Conservation (phyloP, 1,284 basidiomycete species). For the Inonotus hispidus region DNA sequence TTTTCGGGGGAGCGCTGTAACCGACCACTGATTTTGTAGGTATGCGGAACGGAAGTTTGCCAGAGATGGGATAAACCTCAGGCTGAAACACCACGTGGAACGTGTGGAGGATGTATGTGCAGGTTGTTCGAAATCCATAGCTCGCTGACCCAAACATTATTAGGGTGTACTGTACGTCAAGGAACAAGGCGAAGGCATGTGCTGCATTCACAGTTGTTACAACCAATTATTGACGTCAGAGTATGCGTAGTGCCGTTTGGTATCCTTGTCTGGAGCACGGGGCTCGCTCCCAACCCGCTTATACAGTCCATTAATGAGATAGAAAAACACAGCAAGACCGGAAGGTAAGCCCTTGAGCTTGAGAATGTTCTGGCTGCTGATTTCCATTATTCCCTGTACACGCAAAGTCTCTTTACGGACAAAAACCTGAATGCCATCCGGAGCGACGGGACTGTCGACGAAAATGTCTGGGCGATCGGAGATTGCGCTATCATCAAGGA, state of each 20-base stretch:
- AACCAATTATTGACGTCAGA: neutral
- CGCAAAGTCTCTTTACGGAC: slow-evolving; percentile 53
- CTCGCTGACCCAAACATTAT: slow-evolving; percentile 27
- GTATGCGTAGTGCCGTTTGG: slow-evolving; percentile 61
- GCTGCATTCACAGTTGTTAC: slow-evolving; percentile 3
- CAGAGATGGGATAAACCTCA: slow-evolving; percentile 73
- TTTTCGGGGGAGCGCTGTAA: neutral
- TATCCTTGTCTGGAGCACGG: slow-evolving; percentile 83
- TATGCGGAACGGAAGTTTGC: slow-evolving; percentile 72
- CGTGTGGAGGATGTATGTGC: slow-evolving; percentile 58
- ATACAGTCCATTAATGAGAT: slow-evolving; percentile 56
- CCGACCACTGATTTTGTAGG: slow-evolving; percentile 30
- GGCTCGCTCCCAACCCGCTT: slow-evolving; percentile 75
- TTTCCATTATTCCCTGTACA: slow-evolving; percentile 1
- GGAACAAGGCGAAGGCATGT: slow-evolving; percentile 56
- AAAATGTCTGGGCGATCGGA: slow-evolving; percentile 80
- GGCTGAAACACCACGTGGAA: slow-evolving; percentile 76
- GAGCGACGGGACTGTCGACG: slow-evolving; percentile 48
- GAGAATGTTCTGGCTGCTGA: neutral
- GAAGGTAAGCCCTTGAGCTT: slow-evolving; percentile 42
- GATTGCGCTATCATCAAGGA: slow-evolving; percentile 65
- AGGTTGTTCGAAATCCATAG: slow-evolving; percentile 28
- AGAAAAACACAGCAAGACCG: slow-evolving; percentile 57
- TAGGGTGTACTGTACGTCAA: slow-evolving; percentile 55
- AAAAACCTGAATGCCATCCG: slow-evolving; percentile 56